Evolutionary conservation across 2,329 filamentous ascomycete genomes (phyloP).

Genomic region (Pseudogymnoascus sp.): DNA sequence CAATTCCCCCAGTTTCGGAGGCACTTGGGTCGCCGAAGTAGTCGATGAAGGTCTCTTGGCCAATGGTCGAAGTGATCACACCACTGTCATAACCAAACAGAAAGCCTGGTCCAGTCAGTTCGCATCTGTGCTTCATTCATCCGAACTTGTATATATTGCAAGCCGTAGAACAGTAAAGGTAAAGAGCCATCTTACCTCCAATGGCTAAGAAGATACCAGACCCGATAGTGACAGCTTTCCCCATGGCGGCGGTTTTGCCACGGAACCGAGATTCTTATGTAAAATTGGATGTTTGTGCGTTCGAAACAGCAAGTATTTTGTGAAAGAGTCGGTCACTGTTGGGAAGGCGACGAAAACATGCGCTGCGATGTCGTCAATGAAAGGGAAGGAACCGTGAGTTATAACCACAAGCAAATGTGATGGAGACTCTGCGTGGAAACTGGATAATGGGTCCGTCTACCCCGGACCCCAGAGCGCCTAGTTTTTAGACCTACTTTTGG

Average conservation of each 20-base stretch:
- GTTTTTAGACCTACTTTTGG: background rate
- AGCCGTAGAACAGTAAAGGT: background rate
- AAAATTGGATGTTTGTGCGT: background rate
- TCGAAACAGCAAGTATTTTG: background rate
- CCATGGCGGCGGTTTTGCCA: slow-evolving; percentile 7
- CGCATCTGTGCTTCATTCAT: slow-evolving; percentile 11
- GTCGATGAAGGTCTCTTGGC: slow-evolving; percentile 23
- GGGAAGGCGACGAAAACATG: background rate
- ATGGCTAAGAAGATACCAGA: slow-evolving; percentile 15
- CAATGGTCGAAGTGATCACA: slow-evolving; percentile 28
- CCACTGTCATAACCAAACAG: slow-evolving; percentile 30
- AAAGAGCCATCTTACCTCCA: slow-evolving; percentile 14
- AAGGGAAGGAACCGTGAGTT: background rate
- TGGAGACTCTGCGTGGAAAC: background rate
- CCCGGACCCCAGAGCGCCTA: background rate
- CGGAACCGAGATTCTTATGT: background rate
- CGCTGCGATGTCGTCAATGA: background rate
- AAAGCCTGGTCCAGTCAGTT: slow-evolving; percentile 20
- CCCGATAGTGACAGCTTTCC: slow-evolving; percentile 7
- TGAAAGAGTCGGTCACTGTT: too few species aligned
- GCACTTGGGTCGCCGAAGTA: slow-evolving; percentile 14
- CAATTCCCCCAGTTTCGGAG: slow-evolving; percentile 30
- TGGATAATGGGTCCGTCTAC: background rate
- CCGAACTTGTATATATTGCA: background rate
- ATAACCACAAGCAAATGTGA: background rate